Percentiles rank a stretch among this genome's conserved stretches.
These are phyloP conservation scores for Calonectria multiphialidica DNA, from an alignment of 2,329 filamentous ascomycete genomes.

Conservation along the genomic window DNA sequence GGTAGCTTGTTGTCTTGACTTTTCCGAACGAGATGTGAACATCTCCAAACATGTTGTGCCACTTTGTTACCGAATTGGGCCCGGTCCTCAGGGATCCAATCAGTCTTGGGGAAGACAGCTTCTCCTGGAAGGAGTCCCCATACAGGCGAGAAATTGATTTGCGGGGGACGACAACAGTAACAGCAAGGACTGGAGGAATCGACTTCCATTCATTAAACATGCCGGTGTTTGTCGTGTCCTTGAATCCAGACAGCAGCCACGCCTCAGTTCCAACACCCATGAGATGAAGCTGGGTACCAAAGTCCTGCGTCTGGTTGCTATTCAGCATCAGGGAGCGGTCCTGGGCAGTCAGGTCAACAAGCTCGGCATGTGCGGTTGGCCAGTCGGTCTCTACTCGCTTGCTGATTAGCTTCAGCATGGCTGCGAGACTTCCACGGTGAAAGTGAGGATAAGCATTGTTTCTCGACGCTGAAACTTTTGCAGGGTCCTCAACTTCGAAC, in stretches of 20 bases:
- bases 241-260: slow-evolving; percentile 44
- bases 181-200: slow-evolving; percentile 50
- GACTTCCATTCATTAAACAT: slow-evolving; percentile 52
- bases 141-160: slow-evolving; percentile 44
- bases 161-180: slow-evolving; percentile 53
- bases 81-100: slow-evolving; percentile 46
- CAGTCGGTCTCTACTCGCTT: slow-evolving; percentile 51
- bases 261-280: slow-evolving; percentile 48
- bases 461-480: slow-evolving; percentile 23
- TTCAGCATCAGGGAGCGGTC: slow-evolving; percentile 47
- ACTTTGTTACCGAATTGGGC: slow-evolving; percentile 37
- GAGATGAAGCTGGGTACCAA: slow-evolving; percentile 51
- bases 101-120: slow-evolving; percentile 43
- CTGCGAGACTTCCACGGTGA: slow-evolving; percentile 54
- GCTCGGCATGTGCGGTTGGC: slow-evolving; percentile 41
- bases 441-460: slow-evolving; percentile 44
- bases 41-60: slow-evolving; percentile 53
- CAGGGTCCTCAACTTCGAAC: slow-evolving; percentile 56
- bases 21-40: slow-evolving; percentile 58
- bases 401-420: slow-evolving; percentile 53
- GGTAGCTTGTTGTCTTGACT: slow-evolving; percentile 40
- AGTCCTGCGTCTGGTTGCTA: slow-evolving; percentile 50
- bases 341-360: slow-evolving; percentile 46
- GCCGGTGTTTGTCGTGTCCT: slow-evolving; percentile 33
- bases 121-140: slow-evolving; percentile 25